Conservation (phyloP, 2,329 filamentous ascomycete species). For the Talaromyces sp. region DNA sequence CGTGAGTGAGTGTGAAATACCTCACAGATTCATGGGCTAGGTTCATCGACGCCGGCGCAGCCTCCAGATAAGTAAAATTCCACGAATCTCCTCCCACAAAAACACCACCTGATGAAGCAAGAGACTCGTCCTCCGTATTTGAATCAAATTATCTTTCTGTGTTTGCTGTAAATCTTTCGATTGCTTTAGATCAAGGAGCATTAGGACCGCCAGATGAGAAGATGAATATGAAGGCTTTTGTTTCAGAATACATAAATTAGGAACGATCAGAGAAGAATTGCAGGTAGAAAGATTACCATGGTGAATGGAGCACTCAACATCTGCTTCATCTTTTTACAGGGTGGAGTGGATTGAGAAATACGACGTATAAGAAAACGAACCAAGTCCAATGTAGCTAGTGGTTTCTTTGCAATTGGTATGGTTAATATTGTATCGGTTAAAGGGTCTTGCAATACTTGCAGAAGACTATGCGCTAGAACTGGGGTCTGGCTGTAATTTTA, state of each 20-base stretch:
- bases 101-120: background rate
- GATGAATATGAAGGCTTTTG: background rate
- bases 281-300: background rate
- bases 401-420: background rate
- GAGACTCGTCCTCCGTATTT: background rate
- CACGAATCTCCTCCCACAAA: background rate
- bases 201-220: background rate
- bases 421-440: background rate
- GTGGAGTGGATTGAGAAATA: background rate
- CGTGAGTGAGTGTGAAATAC: no score
- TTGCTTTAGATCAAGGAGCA: background rate
- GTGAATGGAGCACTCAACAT: background rate
- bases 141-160: background rate
- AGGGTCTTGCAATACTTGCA: background rate
- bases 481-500: background rate
- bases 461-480: background rate
- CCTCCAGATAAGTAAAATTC: background rate
- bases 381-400: background rate
- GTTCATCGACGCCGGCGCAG: background rate
- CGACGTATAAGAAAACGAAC: background rate
- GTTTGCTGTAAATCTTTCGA: background rate
- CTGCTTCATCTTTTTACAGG: background rate
- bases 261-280: background rate
- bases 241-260: background rate
- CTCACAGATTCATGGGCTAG: background rate